Base-by-base conservation (phyloP, 2,329 filamentous ascomycete species). In the Drechslerella coelobrocha region DNA sequence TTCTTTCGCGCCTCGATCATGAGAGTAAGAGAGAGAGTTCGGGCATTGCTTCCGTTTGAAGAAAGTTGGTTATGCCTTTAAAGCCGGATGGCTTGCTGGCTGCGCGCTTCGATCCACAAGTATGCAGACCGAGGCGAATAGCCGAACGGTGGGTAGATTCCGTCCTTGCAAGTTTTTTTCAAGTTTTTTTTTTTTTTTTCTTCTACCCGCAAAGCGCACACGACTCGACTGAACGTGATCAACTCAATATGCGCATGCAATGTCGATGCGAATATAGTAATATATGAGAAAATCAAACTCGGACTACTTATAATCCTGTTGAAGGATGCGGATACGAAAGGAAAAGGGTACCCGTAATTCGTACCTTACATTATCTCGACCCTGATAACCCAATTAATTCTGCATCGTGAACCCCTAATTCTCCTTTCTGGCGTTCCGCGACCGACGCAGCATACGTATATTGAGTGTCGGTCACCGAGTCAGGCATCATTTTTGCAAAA, bases 1-100 rank as follows among this genome's bases (percentile, higher is more conserved):
- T n/a, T n/a, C n/a, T 53, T 54, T 21, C 43, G 37, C 43, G 50
- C 54, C 61, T 62, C 45, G 45, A 57, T 39, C 51, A 62, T 62
- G 57, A 61, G 52, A 41, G 43, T 57, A 34, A 45, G 26, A 23
- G 24, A 27, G 47, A 51, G n/a, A 48, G 26, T 27, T 29, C 54
- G 56, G 47, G 17, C 12, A 41, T 24, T 41, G 50, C 50, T 14
- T 14, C 48, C 55, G 55, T 55, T 55, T 68, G 39, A 21, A 37
- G 24, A 21, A 14, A 14, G 34, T 14, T 2, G 4, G 12, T 6
- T 14, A 39, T 4, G 34, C 34, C 34, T 39, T 5, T n/a, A n/a
- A n/a, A n/a, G n/a, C n/a, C n/a, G n/a, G n/a, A n/a, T n/a, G n/a
- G n/a, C n/a, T n/a, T n/a, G n/a, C n/a, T n/a, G n/a, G n/a, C n/a